Conservation (phyloP, 106 monocot genomes). For the Dendrobium catenatum region DNA sequence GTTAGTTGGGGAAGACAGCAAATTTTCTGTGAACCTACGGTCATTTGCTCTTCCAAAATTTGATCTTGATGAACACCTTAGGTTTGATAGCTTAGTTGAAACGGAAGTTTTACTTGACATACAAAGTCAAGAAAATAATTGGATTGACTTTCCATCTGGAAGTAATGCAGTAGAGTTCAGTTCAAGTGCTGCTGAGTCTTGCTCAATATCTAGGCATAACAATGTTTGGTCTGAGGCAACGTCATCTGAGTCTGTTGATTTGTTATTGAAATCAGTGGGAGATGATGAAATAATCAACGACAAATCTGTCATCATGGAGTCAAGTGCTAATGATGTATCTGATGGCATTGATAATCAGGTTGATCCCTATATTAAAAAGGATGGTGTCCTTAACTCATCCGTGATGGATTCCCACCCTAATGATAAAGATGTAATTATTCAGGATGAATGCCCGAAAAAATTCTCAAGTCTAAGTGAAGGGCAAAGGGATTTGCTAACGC, state of each 20-base stretch:
- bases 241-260: conserved; percentile 88
- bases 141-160: conserved; percentile 82
- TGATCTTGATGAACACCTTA: conserved; percentile 79
- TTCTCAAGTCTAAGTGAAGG: conserved; percentile 12
- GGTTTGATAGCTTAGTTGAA: conserved; percentile 72
- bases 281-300: conserved; percentile 37
- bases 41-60: conserved; percentile 68
- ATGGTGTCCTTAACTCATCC: conserved; percentile 10
- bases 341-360: conserved; percentile 20
- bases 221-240: conserved; percentile 94
- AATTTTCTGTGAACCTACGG: conserved; percentile 50
- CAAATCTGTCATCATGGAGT: conserved; percentile 18
- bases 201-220: conserved; percentile 48
- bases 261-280: conserved; percentile 78
- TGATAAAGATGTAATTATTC: conserved; percentile 8
- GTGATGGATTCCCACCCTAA: conserved; percentile 1
- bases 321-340: conserved; percentile 15
- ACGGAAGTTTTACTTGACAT: conserved; percentile 59
- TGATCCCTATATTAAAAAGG: conserved; percentile 11
- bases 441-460: conserved; percentile 14
- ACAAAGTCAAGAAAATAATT: conserved; percentile 59
- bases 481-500: background rate
- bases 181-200: conserved; percentile 53
- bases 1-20: conserved; percentile 55
- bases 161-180: conserved; percentile 46